A percentile compares a stretch with the other conserved stretches of the same genome.
phyloP scores from a whole-genome alignment of 192 early-diverging fungal species.

The Chytriomyces sp. region DNA sequence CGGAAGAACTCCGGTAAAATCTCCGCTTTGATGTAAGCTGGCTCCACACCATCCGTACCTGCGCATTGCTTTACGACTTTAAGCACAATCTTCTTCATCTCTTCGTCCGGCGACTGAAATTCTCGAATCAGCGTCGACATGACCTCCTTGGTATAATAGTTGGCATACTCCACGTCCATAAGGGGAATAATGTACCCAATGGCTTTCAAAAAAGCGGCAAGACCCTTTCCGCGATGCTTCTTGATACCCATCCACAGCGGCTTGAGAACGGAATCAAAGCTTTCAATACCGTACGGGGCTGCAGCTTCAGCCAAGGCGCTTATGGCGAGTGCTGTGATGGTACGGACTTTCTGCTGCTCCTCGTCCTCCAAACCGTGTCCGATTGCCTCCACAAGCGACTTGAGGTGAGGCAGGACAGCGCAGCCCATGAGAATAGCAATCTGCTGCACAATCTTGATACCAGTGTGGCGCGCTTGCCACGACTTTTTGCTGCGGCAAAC shows the following conservation, averaged over 20 bases:
- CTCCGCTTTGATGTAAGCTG: slow-evolving; percentile 81
- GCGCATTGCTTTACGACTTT: slow-evolving; percentile 97
- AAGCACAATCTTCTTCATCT: slow-evolving; percentile 98
- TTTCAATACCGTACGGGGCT: slow-evolving; percentile 98
- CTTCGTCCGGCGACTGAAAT: slow-evolving; percentile 96
- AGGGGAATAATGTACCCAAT: slow-evolving; percentile 97
- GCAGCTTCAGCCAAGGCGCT: slow-evolving; percentile 95
- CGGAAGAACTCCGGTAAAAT: slow-evolving; percentile 95
- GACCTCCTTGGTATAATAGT: slow-evolving; percentile 91
- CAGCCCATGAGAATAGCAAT: slow-evolving; percentile 94
- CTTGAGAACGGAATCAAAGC: slow-evolving; percentile 86
- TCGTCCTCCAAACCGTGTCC: slow-evolving; percentile 92
- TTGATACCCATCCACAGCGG: slow-evolving; percentile 93
- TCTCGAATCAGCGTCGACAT: slow-evolving; percentile 92
- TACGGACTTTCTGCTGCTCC: slow-evolving; percentile 89
- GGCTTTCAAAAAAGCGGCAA: slow-evolving; percentile 98
- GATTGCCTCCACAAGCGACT: slow-evolving; percentile 88
- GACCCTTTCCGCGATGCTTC: slow-evolving; percentile 91
- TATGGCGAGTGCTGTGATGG: slow-evolving; percentile 91
- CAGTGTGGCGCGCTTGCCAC: slow-evolving; percentile 98
- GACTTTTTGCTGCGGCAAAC: slow-evolving; percentile 94
- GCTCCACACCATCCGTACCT: slow-evolving; percentile 87
- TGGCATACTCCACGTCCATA: slow-evolving; percentile 95
- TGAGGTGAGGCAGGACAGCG: slow-evolving; percentile 92
- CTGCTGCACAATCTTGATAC: slow-evolving; percentile 96